A percentile compares a stretch with the other conserved stretches of the same genome.
Conservation (phyloP, 305 asterid species). For the Rubia tinctorum region DNA sequence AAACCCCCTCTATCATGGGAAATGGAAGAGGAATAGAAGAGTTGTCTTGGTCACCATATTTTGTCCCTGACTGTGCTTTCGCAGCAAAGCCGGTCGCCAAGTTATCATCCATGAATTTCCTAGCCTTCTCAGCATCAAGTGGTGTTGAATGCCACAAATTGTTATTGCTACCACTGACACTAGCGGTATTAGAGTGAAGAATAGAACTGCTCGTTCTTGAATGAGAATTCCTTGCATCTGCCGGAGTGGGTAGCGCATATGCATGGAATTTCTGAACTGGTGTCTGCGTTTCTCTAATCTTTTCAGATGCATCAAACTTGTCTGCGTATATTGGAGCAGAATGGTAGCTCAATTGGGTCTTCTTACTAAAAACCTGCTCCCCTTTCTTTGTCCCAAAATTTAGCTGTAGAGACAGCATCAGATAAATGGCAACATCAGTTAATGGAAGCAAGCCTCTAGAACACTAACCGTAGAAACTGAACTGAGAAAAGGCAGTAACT, state of each 20-base stretch:
- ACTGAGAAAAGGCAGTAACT: neutral
- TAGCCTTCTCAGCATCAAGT: slow-evolving; percentile 58
- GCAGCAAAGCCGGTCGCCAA: slow-evolving; percentile 20
- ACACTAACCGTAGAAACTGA: slow-evolving; percentile 7
- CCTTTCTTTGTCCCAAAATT: slow-evolving; percentile 43
- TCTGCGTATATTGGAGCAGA: slow-evolving; percentile 90
- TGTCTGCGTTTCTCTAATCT: slow-evolving; percentile 52
- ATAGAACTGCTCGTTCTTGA: slow-evolving; percentile 37
- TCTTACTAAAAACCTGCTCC: slow-evolving; percentile 52
- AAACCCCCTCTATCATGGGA: slow-evolving; percentile 50
- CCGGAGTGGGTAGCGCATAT: slow-evolving; percentile 91
- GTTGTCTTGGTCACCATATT: slow-evolving; percentile 47
- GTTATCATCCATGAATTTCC: slow-evolving; percentile 27
- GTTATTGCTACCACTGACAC: slow-evolving; percentile 39
- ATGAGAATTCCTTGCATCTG: slow-evolving; percentile 59
- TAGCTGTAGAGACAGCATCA: slow-evolving; percentile 28
- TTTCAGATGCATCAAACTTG: slow-evolving; percentile 65
- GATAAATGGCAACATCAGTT: slow-evolving; percentile 6
- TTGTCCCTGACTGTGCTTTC: slow-evolving; percentile 39
- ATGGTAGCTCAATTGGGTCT: slow-evolving; percentile 50
- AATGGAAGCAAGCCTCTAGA: neutral
- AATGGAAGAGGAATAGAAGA: slow-evolving; percentile 73
- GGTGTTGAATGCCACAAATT: slow-evolving; percentile 81
- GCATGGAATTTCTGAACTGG: slow-evolving; percentile 51
- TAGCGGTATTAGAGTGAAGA: slow-evolving; percentile 28